Evolutionary conservation across 768 basidiomycete species (phyloP).

Genomic region (Suillus brevipes): DNA sequence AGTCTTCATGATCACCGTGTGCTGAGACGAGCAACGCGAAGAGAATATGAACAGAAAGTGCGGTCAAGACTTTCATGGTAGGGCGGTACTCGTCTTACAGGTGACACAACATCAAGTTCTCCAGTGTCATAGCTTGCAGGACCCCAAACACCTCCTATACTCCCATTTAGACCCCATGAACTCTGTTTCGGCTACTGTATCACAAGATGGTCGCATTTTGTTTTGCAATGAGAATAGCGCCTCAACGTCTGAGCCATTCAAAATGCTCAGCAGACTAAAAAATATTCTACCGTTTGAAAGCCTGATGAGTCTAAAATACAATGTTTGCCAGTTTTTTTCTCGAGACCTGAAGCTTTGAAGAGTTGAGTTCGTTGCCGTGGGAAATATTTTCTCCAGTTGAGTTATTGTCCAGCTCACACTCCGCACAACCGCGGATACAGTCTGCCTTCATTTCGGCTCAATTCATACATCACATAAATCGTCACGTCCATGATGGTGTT

Average conservation of each 20-base stretch:
- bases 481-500: too few relatives aligned
- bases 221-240: background rate
- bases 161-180: background rate
- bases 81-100: background rate
- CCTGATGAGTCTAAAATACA: background rate
- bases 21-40: constrained; percentile 36
- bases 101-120: background rate
- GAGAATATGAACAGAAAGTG: constrained; percentile 43
- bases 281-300: background rate
- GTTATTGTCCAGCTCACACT: too few relatives aligned
- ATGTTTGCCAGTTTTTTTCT: background rate
- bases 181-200: background rate
- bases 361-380: background rate
- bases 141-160: background rate
- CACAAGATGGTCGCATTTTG: background rate
- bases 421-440: too few relatives aligned
- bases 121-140: background rate
- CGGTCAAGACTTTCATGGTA: constrained; percentile 50
- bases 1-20: constrained; percentile 65
- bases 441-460: too few relatives aligned
- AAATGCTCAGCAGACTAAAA: background rate
- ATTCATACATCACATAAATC: background rate
- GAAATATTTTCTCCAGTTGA: too few relatives aligned
- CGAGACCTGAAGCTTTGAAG: background rate
- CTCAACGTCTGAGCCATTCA: background rate